Evolutionary conservation across 768 basidiomycete genomes (phyloP).

Genomic region (Tulasnella sp.): DNA sequence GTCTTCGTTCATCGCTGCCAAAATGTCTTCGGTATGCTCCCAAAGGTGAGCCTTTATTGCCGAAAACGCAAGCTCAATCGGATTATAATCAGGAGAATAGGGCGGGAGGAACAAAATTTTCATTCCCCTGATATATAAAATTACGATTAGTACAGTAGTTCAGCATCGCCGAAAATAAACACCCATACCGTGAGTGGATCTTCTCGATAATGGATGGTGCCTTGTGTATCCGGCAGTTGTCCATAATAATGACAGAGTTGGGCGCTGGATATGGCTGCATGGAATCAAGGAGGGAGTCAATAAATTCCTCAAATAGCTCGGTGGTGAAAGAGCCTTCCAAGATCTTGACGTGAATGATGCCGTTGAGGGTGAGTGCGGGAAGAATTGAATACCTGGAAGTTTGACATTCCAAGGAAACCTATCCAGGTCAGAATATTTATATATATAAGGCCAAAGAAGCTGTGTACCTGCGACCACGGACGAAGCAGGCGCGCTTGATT

Average conservation of each 20-base stretch:
- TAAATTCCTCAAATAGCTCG: conserved; percentile 24
- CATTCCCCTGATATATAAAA: conserved; percentile 19
- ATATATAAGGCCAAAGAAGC: too few relatives aligned
- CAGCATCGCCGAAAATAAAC: too few relatives aligned
- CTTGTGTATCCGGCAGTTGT: conserved; percentile 38
- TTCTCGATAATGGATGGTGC: conserved; percentile 23
- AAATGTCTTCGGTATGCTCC: neutral
- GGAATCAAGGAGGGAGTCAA: conserved; percentile 21
- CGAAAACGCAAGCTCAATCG: conserved; percentile 21
- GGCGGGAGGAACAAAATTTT: conserved; percentile 16
- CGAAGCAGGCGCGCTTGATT: conserved; percentile 6
- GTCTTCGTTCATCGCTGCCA: neutral
- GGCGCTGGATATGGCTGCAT: conserved; percentile 25
- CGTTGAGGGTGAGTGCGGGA: conserved; percentile 28
- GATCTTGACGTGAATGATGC: conserved; percentile 25
- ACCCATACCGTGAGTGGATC: conserved; percentile 19
- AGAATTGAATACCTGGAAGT: conserved; percentile 27
- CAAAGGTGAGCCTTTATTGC: conserved; percentile 12
- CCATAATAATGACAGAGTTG: conserved; percentile 33
- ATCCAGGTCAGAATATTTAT: neutral
- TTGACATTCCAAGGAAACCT: too few relatives aligned
- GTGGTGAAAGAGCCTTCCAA: conserved; percentile 25
- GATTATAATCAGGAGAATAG: conserved; percentile 21
- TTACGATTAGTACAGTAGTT: neutral
- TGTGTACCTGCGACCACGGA: conserved; percentile 16